Evolutionary conservation across 2,329 filamentous ascomycete genomes (phyloP).

Genomic region (Penicillium italicum): DNA sequence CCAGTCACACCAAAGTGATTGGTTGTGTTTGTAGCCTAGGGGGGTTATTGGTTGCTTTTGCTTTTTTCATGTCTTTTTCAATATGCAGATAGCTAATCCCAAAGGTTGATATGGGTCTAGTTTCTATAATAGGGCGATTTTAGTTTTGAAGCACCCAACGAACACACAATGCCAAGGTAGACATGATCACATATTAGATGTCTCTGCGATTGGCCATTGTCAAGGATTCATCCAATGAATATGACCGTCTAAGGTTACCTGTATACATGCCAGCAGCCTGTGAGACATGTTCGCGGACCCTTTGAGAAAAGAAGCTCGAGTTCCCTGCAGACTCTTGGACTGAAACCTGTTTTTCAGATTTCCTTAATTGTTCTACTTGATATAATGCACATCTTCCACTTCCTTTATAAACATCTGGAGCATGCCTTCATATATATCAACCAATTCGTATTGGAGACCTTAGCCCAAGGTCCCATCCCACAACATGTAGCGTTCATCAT

Average conservation of each 20-base stretch:
- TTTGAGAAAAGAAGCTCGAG: not conserved
- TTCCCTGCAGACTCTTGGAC: not conserved
- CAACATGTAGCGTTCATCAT: conserved; percentile 12
- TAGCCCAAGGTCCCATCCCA: conserved; percentile 9
- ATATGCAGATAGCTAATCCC: not conserved
- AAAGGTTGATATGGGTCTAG: not conserved
- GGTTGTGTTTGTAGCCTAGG: no score
- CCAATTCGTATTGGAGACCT: not conserved
- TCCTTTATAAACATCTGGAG: not conserved
- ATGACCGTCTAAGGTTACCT: not conserved
- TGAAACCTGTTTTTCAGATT: not conserved
- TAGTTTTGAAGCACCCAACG: not conserved
- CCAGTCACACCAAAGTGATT: not conserved
- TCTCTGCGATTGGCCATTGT: not conserved
- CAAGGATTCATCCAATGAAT: not conserved
- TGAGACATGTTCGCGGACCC: not conserved
- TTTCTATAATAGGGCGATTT: not conserved
- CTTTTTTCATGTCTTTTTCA: not conserved
- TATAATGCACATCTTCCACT: not conserved
- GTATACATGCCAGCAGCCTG: not conserved
- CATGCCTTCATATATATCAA: not conserved
- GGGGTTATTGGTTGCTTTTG: not conserved
- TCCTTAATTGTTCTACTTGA: not conserved
- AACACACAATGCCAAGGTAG: not conserved
- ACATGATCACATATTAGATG: not conserved